Percentiles rank a stretch among this genome's conserved stretches.
These are phyloP conservation scores for Phytophthora fragariae DNA, from an alignment of 352 stramenopile genomes.

Conservation along the genomic window DNA sequence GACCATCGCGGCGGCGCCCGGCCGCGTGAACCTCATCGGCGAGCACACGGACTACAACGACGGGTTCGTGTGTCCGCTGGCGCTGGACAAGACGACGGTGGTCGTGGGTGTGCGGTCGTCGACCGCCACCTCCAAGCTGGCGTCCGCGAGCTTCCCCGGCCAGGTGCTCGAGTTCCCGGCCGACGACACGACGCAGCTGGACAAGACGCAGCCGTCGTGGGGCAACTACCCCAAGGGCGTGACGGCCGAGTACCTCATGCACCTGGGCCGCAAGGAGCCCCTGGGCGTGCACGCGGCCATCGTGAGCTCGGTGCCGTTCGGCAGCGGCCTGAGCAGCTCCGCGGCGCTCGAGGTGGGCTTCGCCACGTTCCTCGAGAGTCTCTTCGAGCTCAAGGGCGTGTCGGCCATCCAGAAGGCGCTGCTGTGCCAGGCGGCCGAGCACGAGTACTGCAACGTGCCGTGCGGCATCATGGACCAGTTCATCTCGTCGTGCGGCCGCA, in stretches of 20 bases:
- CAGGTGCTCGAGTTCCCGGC: constrained; percentile 60
- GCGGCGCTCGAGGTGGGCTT: constrained; percentile 48
- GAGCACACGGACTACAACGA: constrained; percentile 92
- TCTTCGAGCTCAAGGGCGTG: constrained; percentile 69
- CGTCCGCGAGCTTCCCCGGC: constrained; percentile 68
- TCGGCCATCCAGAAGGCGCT: constrained; percentile 85
- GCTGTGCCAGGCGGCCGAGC: constrained; percentile 95
- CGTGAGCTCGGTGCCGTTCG: constrained; percentile 92
- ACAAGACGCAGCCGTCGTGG: constrained; percentile 76
- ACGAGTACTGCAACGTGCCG: constrained; percentile 94
- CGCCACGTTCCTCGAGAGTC: constrained; percentile 92
- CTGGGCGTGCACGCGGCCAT: constrained; percentile 89
- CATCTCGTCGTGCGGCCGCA: constrained; percentile 91
- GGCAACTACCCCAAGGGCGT: constrained; percentile 95
- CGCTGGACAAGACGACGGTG: constrained; percentile 90
- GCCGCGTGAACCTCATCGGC: constrained; percentile 88
- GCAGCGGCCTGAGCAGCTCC: constrained; percentile 93
- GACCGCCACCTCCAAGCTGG: constrained; percentile 42
- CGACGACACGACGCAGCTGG: constrained; percentile 55
- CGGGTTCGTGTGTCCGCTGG: constrained; percentile 96
- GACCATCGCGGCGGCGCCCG: constrained; percentile 83
- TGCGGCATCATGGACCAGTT: constrained; percentile 98
- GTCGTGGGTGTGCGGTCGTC: constrained; percentile 71
- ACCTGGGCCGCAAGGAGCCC: constrained; percentile 44
- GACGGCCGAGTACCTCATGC: constrained; percentile 90